Conservation (phyloP, 139 green algal species). For the Penium margaritaceum region DNA sequence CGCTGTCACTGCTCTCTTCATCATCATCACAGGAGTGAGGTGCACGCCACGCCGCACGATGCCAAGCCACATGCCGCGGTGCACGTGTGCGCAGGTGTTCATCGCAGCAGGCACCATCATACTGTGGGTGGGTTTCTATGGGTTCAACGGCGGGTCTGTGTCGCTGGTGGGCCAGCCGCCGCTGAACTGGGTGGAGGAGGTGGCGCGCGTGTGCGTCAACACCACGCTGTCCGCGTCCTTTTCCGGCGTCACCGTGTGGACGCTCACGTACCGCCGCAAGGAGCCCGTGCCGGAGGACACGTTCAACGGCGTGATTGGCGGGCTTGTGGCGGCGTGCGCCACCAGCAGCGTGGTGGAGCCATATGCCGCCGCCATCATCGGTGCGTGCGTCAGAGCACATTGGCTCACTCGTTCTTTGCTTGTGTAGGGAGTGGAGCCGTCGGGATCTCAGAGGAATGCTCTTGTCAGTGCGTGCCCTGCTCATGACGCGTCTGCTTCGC, state of each 20-base stretch:
- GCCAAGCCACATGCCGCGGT: no score
- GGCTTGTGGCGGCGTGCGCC: constrained; percentile 67
- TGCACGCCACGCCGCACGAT: no score
- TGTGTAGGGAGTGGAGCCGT: no score
- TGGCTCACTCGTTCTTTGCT: no score
- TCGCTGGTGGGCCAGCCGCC: constrained; percentile 5
- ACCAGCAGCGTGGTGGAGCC: no score
- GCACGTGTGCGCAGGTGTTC: constrained; percentile 30
- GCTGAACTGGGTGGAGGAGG: constrained; percentile 10
- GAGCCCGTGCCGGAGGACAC: constrained; percentile 38
- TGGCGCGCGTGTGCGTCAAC: constrained; percentile 41
- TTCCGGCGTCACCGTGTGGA: constrained; percentile 47
- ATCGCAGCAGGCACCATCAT: constrained; percentile 61
- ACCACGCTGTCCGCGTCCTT: constrained; percentile 60
- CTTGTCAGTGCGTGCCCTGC: no score
- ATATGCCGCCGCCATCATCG: no score
- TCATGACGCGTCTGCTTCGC: no score
- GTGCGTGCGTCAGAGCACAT: no score
- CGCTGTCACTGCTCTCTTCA: no score
- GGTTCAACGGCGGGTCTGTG: constrained; percentile 63
- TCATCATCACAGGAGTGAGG: no score
- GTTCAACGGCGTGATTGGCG: constrained; percentile 58
- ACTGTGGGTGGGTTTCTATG: constrained; percentile 74
- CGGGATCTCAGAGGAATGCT: no score
- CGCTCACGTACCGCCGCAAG: constrained; percentile 19